A percentile compares a stretch with the other conserved stretches of the same genome.
Evolutionary conservation across 495 filamentous ascomycete genomes (phyloP).

Genomic region (Staphylotrichum longicolle): DNA sequence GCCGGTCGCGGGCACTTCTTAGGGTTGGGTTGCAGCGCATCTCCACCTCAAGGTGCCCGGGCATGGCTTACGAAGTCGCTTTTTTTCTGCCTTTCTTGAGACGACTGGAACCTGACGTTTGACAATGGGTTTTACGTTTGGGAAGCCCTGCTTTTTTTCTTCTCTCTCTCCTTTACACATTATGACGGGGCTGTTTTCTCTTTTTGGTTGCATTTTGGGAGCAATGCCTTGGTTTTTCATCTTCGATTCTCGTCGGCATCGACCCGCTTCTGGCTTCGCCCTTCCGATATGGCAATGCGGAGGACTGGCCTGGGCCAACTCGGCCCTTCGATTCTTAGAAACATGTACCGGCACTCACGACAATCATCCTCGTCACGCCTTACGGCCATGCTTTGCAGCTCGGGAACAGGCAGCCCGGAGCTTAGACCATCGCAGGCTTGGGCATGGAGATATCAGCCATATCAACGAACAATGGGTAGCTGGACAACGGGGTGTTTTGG

Average conservation of each 20-base stretch:
- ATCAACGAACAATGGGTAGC: conserved; percentile 7
- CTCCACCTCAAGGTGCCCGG: conserved; percentile 5
- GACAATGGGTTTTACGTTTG: conserved; percentile 13
- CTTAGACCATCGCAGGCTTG: conserved; percentile 9
- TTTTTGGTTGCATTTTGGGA: conserved; percentile 25
- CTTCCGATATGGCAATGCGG: conserved; percentile 7
- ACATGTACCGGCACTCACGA: conserved; percentile 7
- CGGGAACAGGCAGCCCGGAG: conserved; percentile 22
- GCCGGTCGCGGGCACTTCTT: conserved; percentile 14
- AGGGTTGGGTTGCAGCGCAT: conserved; percentile 27
- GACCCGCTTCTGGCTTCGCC: conserved; percentile 1
- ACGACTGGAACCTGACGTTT: conserved; percentile 23
- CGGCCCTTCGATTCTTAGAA: conserved; percentile 19
- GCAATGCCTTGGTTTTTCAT: conserved; percentile 5
- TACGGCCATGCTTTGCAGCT: conserved; percentile 11
- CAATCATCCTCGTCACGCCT: conserved; percentile 1
- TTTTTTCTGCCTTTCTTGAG: conserved; percentile 19
- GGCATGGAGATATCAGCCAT: conserved; percentile 17
- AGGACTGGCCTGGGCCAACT: not conserved
- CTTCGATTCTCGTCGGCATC: conserved; percentile 16
- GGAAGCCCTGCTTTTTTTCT: conserved; percentile 15
- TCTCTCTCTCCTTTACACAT: conserved; percentile 9
- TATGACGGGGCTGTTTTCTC: conserved; percentile 19
- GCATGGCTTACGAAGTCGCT: conserved; percentile 27
- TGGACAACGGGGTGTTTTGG: conserved; percentile 5